These are phyloP conservation scores for Boletellus ananiceps DNA, from an alignment of 768 basidiomycete species.

Conservation along the genomic window DNA sequence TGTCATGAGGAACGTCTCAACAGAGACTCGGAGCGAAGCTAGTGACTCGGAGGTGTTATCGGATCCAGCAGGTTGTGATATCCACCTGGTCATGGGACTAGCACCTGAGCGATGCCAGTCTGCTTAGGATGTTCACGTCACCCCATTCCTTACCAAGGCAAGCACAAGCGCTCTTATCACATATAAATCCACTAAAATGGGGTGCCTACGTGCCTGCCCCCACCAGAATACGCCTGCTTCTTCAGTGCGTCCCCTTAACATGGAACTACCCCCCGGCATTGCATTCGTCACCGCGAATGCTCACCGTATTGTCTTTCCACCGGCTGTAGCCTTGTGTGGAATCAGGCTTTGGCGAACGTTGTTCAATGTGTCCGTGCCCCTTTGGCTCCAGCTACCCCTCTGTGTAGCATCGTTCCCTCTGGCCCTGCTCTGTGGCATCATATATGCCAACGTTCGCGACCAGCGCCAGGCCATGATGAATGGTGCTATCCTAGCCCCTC, in stretches of 20 bases:
- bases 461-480: constrained; percentile 10
- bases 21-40: no score
- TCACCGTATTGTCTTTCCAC: constrained; percentile 19
- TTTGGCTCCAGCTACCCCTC: constrained; percentile 15
- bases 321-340: constrained; percentile 14
- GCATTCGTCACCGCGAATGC: constrained; percentile 25
- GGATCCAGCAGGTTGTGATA: no score
- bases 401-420: constrained; percentile 25
- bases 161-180: no score
- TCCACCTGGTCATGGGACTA: no score
- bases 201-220: neutral
- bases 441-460: constrained; percentile 12
- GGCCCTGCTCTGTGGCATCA: constrained; percentile 12
- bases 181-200: neutral
- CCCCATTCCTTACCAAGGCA: no score
- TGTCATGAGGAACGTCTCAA: neutral
- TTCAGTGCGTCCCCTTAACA: constrained; percentile 5
- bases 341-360: constrained; percentile 8
- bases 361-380: constrained; percentile 5
- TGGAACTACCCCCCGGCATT: constrained; percentile 34
- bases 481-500: constrained; percentile 33
- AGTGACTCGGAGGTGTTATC: no score
- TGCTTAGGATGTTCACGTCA: no score
- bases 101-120: no score
- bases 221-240: neutral